Percentiles rank a stretch among this genome's conserved stretches.
phyloP scores from a whole-genome alignment of 2,329 filamentous ascomycete species.

The Diaporthe sp. region DNA sequence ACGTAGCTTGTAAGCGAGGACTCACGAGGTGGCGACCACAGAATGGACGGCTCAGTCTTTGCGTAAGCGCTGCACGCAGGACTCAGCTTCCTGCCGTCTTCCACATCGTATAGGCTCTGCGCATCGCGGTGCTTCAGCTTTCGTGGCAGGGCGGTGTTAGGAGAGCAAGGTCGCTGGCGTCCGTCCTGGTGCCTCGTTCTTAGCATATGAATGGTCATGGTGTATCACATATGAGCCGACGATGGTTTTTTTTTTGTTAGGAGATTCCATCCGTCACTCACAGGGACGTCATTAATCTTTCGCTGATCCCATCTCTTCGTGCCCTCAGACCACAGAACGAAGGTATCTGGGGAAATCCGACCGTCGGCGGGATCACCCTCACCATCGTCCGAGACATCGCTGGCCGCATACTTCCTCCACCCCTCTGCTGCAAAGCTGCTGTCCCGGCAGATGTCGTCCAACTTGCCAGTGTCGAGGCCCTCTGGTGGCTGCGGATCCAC shows the following conservation, averaged over 20 bases:
- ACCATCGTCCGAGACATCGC: slow-evolving; percentile 49
- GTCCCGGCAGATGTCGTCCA: slow-evolving; percentile 11
- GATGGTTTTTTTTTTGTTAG: no score
- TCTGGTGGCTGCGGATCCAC: slow-evolving; percentile 1
- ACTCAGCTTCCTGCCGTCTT: slow-evolving; percentile 35
- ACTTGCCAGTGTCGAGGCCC: slow-evolving; percentile 20
- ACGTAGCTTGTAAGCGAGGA: not conserved
- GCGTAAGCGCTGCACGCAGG: slow-evolving; percentile 30
- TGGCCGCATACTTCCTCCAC: slow-evolving; percentile 33
- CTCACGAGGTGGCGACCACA: slow-evolving; percentile 33
- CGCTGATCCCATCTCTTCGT: slow-evolving; percentile 44
- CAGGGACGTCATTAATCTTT: slow-evolving; percentile 17
- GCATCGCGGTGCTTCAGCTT: slow-evolving; percentile 8
- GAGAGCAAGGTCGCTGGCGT: slow-evolving; percentile 33
- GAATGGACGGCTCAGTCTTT: slow-evolving; percentile 26
- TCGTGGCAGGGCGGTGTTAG: slow-evolving; percentile 26
- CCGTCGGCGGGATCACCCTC: slow-evolving; percentile 51
- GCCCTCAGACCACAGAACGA: slow-evolving; percentile 50
- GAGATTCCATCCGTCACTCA: slow-evolving; percentile 9
- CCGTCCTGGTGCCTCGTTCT: slow-evolving; percentile 7
- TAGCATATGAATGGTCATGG: not conserved
- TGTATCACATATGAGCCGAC: not conserved
- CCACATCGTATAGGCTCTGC: slow-evolving; percentile 41
- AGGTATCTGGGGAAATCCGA: slow-evolving; percentile 54
- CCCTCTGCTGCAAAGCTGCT: slow-evolving; percentile 2